Evolutionary conservation across 768 basidiomycete species (phyloP).

Genomic region (Rhodotorula paludigena): DNA sequence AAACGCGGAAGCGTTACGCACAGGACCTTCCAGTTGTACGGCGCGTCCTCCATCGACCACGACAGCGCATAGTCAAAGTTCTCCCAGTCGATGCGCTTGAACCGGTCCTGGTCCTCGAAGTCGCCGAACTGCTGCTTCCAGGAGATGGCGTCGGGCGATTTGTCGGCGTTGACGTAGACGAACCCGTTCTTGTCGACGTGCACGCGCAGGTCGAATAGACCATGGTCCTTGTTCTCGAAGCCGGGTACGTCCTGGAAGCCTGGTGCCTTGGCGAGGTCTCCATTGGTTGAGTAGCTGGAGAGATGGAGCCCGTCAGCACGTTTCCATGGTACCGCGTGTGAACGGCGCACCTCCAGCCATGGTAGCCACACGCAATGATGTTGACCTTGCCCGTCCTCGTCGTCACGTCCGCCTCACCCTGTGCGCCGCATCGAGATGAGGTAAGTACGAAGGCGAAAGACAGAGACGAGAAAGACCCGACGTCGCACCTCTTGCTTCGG

Average conservation of each 20-base stretch:
- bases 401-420: not conserved
- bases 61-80: not conserved
- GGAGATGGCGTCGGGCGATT: not conserved
- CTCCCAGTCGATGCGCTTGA: not conserved
- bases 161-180: constrained; percentile 3
- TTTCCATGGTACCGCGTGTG: too few species aligned
- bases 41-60: not conserved
- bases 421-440: too few species aligned
- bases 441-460: too few species aligned
- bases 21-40: constrained; percentile 2
- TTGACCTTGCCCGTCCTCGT: not conserved
- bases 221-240: not conserved
- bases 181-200: constrained; percentile 5
- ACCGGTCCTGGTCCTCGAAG: constrained; percentile 2
- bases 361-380: constrained; percentile 2
- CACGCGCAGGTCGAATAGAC: not conserved
- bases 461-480: too few species aligned
- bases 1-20: not conserved
- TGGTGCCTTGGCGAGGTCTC: not conserved
- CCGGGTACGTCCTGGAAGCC: not conserved
- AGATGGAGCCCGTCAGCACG: too few species aligned
- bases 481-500: too few species aligned
- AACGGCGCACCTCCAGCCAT: not conserved
- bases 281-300: too few species aligned
- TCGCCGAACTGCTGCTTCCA: constrained; percentile 5